Base-by-base conservation (phyloP, 2,329 filamentous ascomycete species). In the Penicillium thymicola region DNA sequence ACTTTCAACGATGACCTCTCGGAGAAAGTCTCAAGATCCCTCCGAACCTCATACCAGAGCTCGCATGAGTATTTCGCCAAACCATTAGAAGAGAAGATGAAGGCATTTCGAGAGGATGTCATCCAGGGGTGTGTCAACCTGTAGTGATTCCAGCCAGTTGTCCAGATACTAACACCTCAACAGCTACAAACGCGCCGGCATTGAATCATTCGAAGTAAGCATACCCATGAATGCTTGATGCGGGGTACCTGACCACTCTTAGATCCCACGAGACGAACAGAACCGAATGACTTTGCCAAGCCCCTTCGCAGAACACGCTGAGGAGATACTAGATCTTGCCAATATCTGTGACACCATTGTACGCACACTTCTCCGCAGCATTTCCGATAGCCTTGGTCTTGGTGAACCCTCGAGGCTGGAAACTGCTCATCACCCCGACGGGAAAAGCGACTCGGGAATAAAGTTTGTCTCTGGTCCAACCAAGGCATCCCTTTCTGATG, bases 401-500 rank as follows among this genome's bases (percentile, higher is more conserved):
- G 38, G 25, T n/a, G 51, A 36, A n/a, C 21, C 32, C 18, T 55
- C 51, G 13, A 4, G 11, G 14, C 50, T 59, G 23, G 42, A 57
- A 53, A 50, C 52, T 7, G 41, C 57, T 23, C 57, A 61, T 55
- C 27, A 0, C 11, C 30, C 30, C 30, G 30, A 32, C 11, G 11
- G 4, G 5, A 32, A 32, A 23, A 61, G 54, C 21, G 53, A 59
- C 36, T 55, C 53, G 1, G 59, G 59, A 28, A 13, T 61, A 8
- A 61, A 61, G 51, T 55, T 61, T 23, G 45, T 61, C 27, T 61
- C 59, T 14, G 50, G 53, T 46, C 59, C 59, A 27, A 61, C 59
- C n/a, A 38, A 55, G 16, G 36, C 53, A 47, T 27, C 6, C 18
- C 13, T 49, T 3, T 46, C 53, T 14, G 57, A 61, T 47, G 52